Evolutionary conservation across 345 rosid genomes (phyloP).

Genomic region (Pelargonium nanum): DNA sequence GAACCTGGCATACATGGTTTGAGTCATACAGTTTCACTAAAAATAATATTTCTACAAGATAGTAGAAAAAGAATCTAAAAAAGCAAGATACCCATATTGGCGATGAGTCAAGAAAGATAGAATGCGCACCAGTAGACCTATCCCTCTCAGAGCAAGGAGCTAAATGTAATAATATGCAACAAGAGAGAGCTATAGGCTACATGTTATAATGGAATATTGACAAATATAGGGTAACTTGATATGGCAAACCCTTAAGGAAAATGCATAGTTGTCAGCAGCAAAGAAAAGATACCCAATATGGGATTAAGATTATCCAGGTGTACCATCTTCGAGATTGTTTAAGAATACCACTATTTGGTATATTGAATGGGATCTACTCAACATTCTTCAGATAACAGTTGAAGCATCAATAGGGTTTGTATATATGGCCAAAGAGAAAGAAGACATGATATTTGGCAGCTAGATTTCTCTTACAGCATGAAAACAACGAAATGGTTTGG

Average conservation of each 20-base stretch:
- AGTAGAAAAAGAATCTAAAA: neutral
- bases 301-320: no score
- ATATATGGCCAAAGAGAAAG: no score
- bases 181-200: neutral
- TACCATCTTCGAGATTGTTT: neutral
- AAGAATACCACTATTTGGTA: no score
- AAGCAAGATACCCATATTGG: constrained; percentile 1
- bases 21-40: neutral
- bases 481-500: no score
- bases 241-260: neutral
- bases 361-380: no score
- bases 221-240: neutral
- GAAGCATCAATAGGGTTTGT: no score
- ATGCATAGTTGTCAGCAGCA: neutral
- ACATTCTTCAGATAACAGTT: no score
- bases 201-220: neutral
- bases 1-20: neutral
- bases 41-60: neutral
- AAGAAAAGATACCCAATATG: neutral
- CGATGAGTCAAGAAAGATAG: neutral
- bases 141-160: neutral
- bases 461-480: no score
- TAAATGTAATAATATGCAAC: constrained; percentile 3
- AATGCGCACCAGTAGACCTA: no score
- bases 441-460: no score